Base-by-base conservation (phyloP, 202 grass and related monocot species). In the Setaria italica region DNA sequence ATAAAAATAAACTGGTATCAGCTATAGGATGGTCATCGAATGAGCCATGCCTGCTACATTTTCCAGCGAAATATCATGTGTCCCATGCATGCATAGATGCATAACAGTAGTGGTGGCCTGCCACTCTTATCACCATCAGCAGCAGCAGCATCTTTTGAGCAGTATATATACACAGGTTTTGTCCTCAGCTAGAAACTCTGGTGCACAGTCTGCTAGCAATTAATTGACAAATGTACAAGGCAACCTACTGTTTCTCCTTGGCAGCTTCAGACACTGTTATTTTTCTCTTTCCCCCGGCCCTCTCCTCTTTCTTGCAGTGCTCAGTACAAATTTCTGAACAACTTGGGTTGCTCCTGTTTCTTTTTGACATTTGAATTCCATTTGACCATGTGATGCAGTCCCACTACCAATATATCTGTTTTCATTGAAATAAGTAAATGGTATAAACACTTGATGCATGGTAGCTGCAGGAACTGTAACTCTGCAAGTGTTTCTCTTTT, bases 101-200 rank as follows among this genome's bases (percentile, higher is more conserved):
- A 81, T 56, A 78, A 82, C 67, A 41, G 39, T 41, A 79, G 87
- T 78, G 62, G 67, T 76, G 69, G 78, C 79, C 80, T 84, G 85
- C 70, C 85, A 84, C 85, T 81, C 85, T 87, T 87, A 85, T 77
- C 85, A 66, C 81, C 85, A 75, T 74, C 77, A 81, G 82, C 80
- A 80, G 81, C 70, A 87, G 75, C 70, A 80, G 80, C 89, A 90
- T 90, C 89, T 90, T 88, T 91, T 85, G 77, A 91, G 89, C 89
- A 91, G 89, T 91, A 85, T 91, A 91, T 91, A 91, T 91, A 91
- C 81, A 91, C 89, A 91, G 89, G 87, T 88, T 91, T 91, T 88
- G 89, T 91, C 85, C 89, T 91, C 85, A 77, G 83, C 89, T 72
- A 84, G 85, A 84, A 90, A 81, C 85, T 84, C 81, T 91, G 89